These are phyloP conservation scores for Acanthamoeba healyi DNA, from an alignment of 208 protist species.

Conservation along the genomic window DNA sequence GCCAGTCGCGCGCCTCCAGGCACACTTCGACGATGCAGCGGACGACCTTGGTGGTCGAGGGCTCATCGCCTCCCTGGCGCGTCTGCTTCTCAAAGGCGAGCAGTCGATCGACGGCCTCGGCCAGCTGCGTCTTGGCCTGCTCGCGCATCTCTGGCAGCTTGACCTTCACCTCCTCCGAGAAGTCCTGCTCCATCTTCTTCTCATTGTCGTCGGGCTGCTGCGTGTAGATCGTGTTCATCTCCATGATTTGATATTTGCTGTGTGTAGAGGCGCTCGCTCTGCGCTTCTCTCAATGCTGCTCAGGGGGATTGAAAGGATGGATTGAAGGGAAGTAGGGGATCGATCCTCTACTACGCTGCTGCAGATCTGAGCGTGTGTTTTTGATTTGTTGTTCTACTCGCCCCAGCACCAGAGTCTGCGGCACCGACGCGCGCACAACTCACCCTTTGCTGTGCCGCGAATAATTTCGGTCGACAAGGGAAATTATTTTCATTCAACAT, in stretches of 20 bases:
- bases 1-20: conserved; percentile 91
- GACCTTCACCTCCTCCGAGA: conserved; percentile 17
- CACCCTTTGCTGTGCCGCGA: too few species aligned
- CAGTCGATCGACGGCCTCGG: conserved; percentile 92
- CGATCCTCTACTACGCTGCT: too few species aligned
- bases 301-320: too few species aligned
- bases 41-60: conserved; percentile 89
- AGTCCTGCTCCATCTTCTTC: conserved; percentile 74
- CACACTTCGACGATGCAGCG: conserved; percentile 94
- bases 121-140: conserved; percentile 67
- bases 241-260: neutral
- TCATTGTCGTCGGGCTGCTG: conserved; percentile 12
- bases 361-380: too few species aligned
- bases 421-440: too few species aligned
- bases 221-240: conserved; percentile 55
- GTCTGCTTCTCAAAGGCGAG: conserved; percentile 94
- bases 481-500: too few species aligned
- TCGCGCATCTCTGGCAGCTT: conserved; percentile 5
- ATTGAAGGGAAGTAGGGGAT: too few species aligned
- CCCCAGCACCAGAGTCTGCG: too few species aligned
- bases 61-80: conserved; percentile 81
- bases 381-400: too few species aligned
- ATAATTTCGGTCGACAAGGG: too few species aligned
- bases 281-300: neutral
- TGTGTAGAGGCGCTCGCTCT: neutral